Evolutionary conservation across 192 early-diverging fungal species (phyloP).

Genomic region (Backusella sp.): DNA sequence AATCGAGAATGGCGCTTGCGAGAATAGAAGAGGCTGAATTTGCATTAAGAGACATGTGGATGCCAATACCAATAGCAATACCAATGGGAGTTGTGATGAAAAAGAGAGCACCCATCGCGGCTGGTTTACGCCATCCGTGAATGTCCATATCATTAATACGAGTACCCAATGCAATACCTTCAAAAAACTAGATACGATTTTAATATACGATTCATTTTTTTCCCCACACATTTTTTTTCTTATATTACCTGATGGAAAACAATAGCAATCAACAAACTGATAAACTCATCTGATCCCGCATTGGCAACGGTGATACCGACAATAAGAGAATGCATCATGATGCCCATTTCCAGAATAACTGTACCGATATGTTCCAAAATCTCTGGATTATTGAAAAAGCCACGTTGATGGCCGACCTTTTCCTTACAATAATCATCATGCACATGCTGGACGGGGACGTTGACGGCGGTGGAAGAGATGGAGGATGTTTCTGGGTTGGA

Average conservation of each 20-base stretch:
- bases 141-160: conserved; percentile 60
- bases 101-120: conserved; percentile 59
- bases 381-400: conserved; percentile 24
- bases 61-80: conserved; percentile 74
- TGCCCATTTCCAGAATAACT: conserved; percentile 72
- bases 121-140: conserved; percentile 38
- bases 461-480: not conserved
- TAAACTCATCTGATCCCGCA: conserved; percentile 55
- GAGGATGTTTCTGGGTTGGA: not conserved
- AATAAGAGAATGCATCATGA: conserved; percentile 74
- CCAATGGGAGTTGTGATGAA: conserved; percentile 83
- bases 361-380: conserved; percentile 43
- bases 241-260: conserved; percentile 68
- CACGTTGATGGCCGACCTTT: conserved; percentile 2
- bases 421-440: conserved; percentile 4
- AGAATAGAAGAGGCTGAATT: conserved; percentile 52
- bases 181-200: conserved; percentile 15
- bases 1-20: conserved; percentile 75
- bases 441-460: not conserved
- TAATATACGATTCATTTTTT: no score
- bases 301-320: conserved; percentile 73
- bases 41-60: conserved; percentile 59
- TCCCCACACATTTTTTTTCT: not conserved
- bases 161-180: conserved; percentile 75
- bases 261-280: conserved; percentile 60